These are phyloP conservation scores for Nothophoma quercina DNA, from an alignment of 2,329 filamentous ascomycete species.

Conservation along the genomic window DNA sequence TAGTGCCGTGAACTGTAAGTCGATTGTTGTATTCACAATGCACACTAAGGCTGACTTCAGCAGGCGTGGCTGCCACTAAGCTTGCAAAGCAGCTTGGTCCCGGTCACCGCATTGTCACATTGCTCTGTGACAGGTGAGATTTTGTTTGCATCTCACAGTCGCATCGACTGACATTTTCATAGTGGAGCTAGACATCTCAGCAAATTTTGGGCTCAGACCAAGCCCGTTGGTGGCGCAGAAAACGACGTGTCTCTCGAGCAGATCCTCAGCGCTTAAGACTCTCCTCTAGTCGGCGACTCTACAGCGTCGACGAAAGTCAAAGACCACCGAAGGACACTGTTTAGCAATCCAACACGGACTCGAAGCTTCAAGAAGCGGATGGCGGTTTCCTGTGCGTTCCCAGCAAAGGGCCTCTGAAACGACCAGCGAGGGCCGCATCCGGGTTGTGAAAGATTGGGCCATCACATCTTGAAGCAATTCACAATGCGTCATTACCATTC, in stretches of 20 bases:
- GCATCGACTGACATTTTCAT: constrained; percentile 21
- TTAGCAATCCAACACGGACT: neutral
- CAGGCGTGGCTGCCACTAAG: constrained; percentile 72
- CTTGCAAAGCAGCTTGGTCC: constrained; percentile 71
- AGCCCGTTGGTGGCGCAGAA: constrained; percentile 64
- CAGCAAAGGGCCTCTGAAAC: constrained; percentile 10
- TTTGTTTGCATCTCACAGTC: neutral
- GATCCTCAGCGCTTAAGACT: constrained; percentile 55
- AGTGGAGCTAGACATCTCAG: constrained; percentile 78
- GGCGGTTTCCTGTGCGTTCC: neutral
- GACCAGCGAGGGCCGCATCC: constrained; percentile 6
- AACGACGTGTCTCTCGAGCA: constrained; percentile 63
- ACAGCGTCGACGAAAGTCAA: neutral
- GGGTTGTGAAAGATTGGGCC: constrained; percentile 17
- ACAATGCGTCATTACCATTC: constrained; percentile 13
- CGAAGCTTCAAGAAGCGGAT: neutral
- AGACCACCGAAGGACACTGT: neutral
- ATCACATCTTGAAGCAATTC: constrained; percentile 19
- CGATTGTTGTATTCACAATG: neutral
- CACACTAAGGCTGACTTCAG: constrained; percentile 22
- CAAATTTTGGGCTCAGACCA: constrained; percentile 83
- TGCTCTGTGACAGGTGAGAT: constrained; percentile 72
- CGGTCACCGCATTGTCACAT: constrained; percentile 72
- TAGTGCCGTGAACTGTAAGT: constrained; percentile 89
- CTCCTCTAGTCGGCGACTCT: neutral